A percentile compares a stretch with the other conserved stretches of the same genome.
These are phyloP conservation scores for Trapa bicornis DNA, from an alignment of 345 rosid species.

Conservation along the genomic window DNA sequence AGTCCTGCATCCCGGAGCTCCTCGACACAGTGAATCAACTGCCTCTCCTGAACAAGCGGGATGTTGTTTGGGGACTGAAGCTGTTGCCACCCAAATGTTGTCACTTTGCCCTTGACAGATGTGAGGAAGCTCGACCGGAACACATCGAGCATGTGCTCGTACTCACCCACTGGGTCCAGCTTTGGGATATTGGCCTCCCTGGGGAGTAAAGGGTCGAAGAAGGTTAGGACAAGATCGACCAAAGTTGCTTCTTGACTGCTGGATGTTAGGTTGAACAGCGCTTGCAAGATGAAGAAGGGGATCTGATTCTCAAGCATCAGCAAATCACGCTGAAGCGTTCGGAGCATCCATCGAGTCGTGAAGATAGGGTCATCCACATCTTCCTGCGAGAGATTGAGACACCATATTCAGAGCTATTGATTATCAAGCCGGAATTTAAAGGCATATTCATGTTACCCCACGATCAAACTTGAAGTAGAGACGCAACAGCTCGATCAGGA, in stretches of 20 bases:
- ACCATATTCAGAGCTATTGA: neutral
- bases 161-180: neutral
- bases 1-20: constrained; percentile 9
- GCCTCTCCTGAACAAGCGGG: constrained; percentile 5
- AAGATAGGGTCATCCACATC: constrained; percentile 9
- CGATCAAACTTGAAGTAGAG: constrained; percentile 8
- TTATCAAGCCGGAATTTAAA: too few relatives aligned
- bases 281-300: constrained; percentile 7
- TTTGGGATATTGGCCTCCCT: constrained; percentile 3
- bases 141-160: constrained; percentile 11
- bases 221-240: constrained; percentile 6
- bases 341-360: constrained; percentile 9
- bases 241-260: neutral
- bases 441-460: neutral
- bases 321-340: constrained; percentile 10
- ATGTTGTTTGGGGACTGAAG: neutral
- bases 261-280: constrained; percentile 6
- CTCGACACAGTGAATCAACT: constrained; percentile 5
- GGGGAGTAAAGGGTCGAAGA: constrained; percentile 10
- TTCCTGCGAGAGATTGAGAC: neutral
- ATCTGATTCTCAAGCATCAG: constrained; percentile 13
- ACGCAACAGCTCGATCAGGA: constrained; percentile 7
- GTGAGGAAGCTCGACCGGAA: constrained; percentile 13
- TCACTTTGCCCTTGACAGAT: constrained; percentile 6
- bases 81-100: constrained; percentile 3